Base-by-base conservation (phyloP, 768 basidiomycete species). In the Podaxis mareebaensis region DNA sequence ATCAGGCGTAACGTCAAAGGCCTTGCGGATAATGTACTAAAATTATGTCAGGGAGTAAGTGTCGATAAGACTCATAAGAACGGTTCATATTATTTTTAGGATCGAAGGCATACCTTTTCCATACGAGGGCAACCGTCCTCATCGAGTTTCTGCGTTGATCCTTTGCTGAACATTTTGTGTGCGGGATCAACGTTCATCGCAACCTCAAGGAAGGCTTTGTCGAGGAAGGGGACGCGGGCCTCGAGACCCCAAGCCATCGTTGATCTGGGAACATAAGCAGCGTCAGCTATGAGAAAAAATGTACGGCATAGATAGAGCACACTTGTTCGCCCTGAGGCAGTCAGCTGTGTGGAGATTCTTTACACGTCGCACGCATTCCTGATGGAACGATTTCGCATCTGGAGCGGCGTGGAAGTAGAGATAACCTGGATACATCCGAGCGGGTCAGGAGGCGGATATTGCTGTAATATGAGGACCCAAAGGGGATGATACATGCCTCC, bases 201-300 rank as follows among this genome's bases (percentile, higher is more conserved):
- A 22, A 91, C 91, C 60, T 99, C 95, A 58, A 99, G 81, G 86
- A 99, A 99, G 15, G 85, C 79, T 78, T 95, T 96, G 82, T 99
- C 97, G 60, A 99, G 87, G 88, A 99, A 99, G 12, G 97, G 97
- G 4, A 99, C 97, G 53, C 97, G 93, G 2, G 95, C 95, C 75
- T 99, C 97, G 53, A 99, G 87, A 66, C 97, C 97, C 96, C 96
- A 99, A 0, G 97, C 97, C 97, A 99, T 99, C 7, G 97, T 99
- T 28, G 96, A 97, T 72, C 92, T 92, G 57, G 11, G 49, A 57
- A 22, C 55, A 39, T 38, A 63, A 38, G 38, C 3, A 38, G 40
- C 51, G 54, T 52, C 38, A 53, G 56, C 4, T 30, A 65, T 11
- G 17, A 44, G 17, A 61, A 30, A n/a, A 52, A 38, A 12, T 33